Evolutionary conservation across 768 basidiomycete species (phyloP), one percentile per base, ranked within the genome.

Genomic region (Leccinum truebloodii): DNA sequence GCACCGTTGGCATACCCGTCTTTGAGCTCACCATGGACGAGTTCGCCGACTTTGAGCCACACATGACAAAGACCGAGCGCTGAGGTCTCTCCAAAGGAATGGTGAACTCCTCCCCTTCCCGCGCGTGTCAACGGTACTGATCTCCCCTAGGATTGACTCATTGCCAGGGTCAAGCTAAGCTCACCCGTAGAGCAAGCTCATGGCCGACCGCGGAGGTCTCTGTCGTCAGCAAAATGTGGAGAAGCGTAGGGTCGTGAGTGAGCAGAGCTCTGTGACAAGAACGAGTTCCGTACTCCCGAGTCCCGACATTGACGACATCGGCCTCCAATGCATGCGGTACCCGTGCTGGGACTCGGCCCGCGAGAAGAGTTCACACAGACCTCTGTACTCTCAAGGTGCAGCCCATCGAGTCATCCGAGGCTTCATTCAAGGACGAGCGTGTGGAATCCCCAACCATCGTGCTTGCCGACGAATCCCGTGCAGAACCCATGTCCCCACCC

Each of bases 11-110:
- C 39, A 96, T 98, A 51, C 96, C 96, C 5, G 94, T 99, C 12
- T 99, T 99, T 82, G 90, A 86, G 71, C 97, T 95, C 8, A 86
- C 89, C 2, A 89, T 95, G 86, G 88, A 89, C 53, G 93, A 98
- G 67, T 97, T 97, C 67, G 73, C 80, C 62, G 92, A 95, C 75
- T 98, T 98, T 73, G 95, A 93, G 28, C 28, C 28, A 28, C 28
- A 28, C 28, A 28, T 8, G 28, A 8, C 84, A 64, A 85, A 77
- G 61, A 82, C 98, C 50, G 94, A 95, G 71, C 83, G 86, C 61
- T 99, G 97, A 92, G 97, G 97, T 1, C 83, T 0, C 83, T 30
- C 96, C 96, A 4, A 85, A 86, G 67, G 93, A 96, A 80, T 98
- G 95, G 95, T 93, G 58, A 70, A 89, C 76, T 54, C 35, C 28